Conservation (phyloP, 2,329 filamentous ascomycete genomes). For the Talaromyces amestolkiae region DNA sequence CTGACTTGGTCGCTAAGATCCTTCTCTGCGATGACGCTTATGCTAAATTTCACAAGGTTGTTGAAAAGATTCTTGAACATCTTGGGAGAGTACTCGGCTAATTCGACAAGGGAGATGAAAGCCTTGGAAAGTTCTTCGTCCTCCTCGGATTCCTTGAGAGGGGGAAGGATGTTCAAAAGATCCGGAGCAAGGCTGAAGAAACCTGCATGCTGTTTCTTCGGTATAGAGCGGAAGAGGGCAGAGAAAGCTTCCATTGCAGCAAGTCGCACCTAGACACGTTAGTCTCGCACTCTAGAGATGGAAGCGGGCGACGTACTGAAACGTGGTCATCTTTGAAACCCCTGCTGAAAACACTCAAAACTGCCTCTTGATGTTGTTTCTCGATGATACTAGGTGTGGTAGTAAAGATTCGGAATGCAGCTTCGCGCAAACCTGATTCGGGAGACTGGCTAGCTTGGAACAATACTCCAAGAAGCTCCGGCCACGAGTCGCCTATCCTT, state of each 20-base stretch:
- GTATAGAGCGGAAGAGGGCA: slow-evolving; percentile 87
- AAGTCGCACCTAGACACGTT: slow-evolving; percentile 67
- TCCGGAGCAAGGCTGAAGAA: slow-evolving; percentile 86
- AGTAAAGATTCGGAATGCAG: slow-evolving; percentile 90
- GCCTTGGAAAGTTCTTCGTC: slow-evolving; percentile 89
- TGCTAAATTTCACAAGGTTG: slow-evolving; percentile 86
- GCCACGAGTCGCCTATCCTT: slow-evolving; percentile 74
- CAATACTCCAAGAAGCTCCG: slow-evolving; percentile 78
- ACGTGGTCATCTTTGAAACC: slow-evolving; percentile 89
- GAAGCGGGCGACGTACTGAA: slow-evolving; percentile 53
- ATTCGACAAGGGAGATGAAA: slow-evolving; percentile 84
- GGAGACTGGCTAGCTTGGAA: slow-evolving; percentile 87
- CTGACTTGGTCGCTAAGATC: slow-evolving; percentile 84
- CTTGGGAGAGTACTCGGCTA: slow-evolving; percentile 89
- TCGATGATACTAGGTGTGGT: slow-evolving; percentile 95
- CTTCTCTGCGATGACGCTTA: slow-evolving; percentile 93
- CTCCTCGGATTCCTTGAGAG: slow-evolving; percentile 86
- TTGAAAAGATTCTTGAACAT: slow-evolving; percentile 98
- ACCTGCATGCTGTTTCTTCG: slow-evolving; percentile 82
- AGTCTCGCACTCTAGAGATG: neutral
- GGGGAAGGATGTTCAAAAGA: slow-evolving; percentile 89
- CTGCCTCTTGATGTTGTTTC: slow-evolving; percentile 89
- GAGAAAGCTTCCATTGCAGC: slow-evolving; percentile 96
- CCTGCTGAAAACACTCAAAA: slow-evolving; percentile 80
- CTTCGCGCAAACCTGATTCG: slow-evolving; percentile 81